Percentiles rank a stretch among this genome's conserved stretches.
phyloP scores from a whole-genome alignment of 345 rosid species.

The Camelina neglecta region DNA sequence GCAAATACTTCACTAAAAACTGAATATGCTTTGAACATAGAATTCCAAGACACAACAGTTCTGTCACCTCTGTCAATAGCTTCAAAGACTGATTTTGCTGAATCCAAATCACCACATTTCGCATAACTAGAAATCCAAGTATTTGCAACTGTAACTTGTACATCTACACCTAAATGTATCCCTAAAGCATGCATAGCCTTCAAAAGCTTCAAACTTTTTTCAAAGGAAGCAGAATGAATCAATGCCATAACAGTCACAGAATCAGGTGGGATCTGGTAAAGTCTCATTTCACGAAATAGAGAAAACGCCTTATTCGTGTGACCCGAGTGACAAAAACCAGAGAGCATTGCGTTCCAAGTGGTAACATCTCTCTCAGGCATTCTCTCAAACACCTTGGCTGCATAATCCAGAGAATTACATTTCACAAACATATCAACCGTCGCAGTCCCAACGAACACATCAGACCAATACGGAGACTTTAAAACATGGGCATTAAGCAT shows the following conservation, averaged over 20 bases:
- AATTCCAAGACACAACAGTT: slow-evolving; percentile 63
- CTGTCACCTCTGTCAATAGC: slow-evolving; percentile 46
- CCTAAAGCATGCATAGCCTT: slow-evolving; percentile 58
- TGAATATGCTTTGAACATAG: slow-evolving; percentile 65
- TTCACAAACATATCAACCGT: slow-evolving; percentile 54
- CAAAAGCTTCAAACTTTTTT: slow-evolving; percentile 38
- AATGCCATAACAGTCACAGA: slow-evolving; percentile 61
- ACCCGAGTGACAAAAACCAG: slow-evolving; percentile 57
- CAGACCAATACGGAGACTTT: slow-evolving; percentile 53
- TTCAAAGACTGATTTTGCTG: slow-evolving; percentile 55
- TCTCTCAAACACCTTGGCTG: slow-evolving; percentile 52
- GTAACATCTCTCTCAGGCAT: slow-evolving; percentile 63
- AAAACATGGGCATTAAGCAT: slow-evolving; percentile 53
- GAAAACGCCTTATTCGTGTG: slow-evolving; percentile 32
- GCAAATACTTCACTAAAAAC: slow-evolving; percentile 38
- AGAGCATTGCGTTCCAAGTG: slow-evolving; percentile 66
- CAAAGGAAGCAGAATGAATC: slow-evolving; percentile 42
- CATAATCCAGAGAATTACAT: slow-evolving; percentile 47
- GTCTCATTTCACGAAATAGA: slow-evolving; percentile 56
- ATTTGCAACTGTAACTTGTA: slow-evolving; percentile 60
- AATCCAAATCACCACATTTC: slow-evolving; percentile 59
- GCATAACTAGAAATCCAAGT: slow-evolving; percentile 66
- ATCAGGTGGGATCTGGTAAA: slow-evolving; percentile 51
- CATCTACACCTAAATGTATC: slow-evolving; percentile 54
- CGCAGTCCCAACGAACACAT: slow-evolving; percentile 59